phyloP scores from a whole-genome alignment of 1,284 basidiomycete species.

The Cutaneotrichosporon sp. region DNA sequence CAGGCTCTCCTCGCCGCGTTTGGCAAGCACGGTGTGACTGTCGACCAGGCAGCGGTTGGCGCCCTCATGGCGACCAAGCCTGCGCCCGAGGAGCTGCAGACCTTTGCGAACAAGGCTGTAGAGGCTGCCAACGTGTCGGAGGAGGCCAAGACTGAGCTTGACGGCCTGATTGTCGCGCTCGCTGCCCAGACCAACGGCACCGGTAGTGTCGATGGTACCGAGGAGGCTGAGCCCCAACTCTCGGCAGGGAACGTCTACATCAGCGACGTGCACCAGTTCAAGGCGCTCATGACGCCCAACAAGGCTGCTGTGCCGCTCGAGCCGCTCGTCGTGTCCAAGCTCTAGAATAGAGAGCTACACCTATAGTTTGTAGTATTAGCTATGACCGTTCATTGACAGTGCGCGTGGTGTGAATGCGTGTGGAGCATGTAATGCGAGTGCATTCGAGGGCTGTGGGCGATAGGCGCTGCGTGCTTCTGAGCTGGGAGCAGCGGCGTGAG shows the following conservation, averaged over 20 bases:
- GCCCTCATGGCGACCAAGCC: constrained; percentile 59
- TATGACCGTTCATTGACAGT: constrained; percentile 1
- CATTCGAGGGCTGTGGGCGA: no score
- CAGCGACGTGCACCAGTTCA: constrained; percentile 70
- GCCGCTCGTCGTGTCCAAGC: constrained; percentile 40
- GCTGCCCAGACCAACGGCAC: constrained; percentile 57
- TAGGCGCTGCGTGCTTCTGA: no score
- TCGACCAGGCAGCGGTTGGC: constrained; percentile 57
- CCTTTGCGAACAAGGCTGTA: constrained; percentile 55
- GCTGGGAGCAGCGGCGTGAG: no score
- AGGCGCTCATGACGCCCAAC: constrained; percentile 58
- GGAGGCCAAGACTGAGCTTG: constrained; percentile 58
- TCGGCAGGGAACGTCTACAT: constrained; percentile 63
- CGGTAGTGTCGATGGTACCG: constrained; percentile 19
- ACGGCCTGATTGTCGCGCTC: constrained; percentile 60
- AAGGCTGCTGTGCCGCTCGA: constrained; percentile 55
- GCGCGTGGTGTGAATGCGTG: not conserved
- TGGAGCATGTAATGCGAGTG: not conserved
- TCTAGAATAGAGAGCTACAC: constrained; percentile 22
- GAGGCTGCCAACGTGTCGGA: constrained; percentile 36
- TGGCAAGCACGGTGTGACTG: constrained; percentile 57
- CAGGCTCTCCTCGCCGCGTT: constrained; percentile 64
- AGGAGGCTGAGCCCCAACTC: constrained; percentile 58
- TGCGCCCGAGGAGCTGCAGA: constrained; percentile 57
- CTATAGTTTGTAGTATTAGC: constrained; percentile 1